These are phyloP conservation scores for Blastocystis sp. DNA, from an alignment of 352 stramenopile genomes.

Conservation along the genomic window DNA sequence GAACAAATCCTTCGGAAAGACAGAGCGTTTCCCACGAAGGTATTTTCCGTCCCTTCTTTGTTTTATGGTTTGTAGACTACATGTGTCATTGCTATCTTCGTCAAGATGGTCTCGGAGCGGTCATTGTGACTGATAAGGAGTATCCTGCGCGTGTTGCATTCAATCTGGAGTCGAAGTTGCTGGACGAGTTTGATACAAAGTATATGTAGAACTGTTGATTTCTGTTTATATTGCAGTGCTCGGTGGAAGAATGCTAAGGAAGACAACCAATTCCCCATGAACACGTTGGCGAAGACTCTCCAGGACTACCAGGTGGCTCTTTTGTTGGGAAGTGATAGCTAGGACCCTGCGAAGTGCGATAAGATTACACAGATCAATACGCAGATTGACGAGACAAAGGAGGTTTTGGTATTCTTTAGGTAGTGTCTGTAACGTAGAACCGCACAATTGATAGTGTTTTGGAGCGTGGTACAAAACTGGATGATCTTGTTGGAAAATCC, in stretches of 20 bases:
- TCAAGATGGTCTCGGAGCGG: conserved; percentile 84
- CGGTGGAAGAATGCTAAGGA: conserved; percentile 63
- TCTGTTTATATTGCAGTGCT: conserved; percentile 57
- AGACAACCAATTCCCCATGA: conserved; percentile 74
- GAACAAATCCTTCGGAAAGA: conserved; percentile 83
- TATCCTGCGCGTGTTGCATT: conserved; percentile 95
- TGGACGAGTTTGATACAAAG: conserved; percentile 83
- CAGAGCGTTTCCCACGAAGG: conserved; percentile 93
- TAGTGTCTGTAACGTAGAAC: conserved; percentile 63
- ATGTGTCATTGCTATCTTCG: conserved; percentile 94
- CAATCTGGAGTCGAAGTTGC: conserved; percentile 82
- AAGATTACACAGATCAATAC: conserved; percentile 99
- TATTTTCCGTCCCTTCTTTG: conserved; percentile 59
- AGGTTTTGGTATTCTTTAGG: conserved; percentile 73
- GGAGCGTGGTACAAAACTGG: conserved; percentile 90
- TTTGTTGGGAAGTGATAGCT: too few relatives aligned
- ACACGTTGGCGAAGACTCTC: conserved; percentile 79
- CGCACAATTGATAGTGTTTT: conserved; percentile 98
- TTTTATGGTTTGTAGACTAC: conserved; percentile 69
- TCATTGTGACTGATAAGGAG: conserved; percentile 89
- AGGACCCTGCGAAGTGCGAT: conserved; percentile 84
- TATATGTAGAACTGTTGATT: conserved; percentile 57
- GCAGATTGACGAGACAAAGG: conserved; percentile 94
- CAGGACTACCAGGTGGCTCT: conserved; percentile 90
- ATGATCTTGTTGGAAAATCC: conserved; percentile 93